These are phyloP conservation scores for Fusarium xyrophilum DNA, from an alignment of 2,329 filamentous ascomycete genomes.

Conservation along the genomic window DNA sequence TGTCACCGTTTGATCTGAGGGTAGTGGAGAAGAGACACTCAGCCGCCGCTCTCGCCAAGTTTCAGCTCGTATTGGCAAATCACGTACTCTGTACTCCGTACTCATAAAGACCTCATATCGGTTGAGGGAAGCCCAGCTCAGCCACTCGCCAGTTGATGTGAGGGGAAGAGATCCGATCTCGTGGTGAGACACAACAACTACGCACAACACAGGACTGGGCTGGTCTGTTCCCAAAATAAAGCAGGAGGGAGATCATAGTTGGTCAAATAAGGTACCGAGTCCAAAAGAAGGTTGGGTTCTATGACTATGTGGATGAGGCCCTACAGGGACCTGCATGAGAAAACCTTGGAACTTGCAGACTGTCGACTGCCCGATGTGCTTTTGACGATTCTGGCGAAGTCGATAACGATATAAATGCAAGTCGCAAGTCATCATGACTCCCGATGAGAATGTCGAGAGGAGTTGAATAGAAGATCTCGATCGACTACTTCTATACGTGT, in stretches of 20 bases:
- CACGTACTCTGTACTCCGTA: neutral
- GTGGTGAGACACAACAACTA: slow-evolving; percentile 20
- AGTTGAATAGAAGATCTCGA: neutral
- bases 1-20: slow-evolving; percentile 2
- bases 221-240: slow-evolving; percentile 11
- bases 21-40: slow-evolving; percentile 4
- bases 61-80: slow-evolving; percentile 3
- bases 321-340: slow-evolving; percentile 6
- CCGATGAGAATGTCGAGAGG: neutral
- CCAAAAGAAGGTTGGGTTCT: neutral
- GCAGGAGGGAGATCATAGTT: neutral
- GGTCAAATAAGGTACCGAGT: neutral
- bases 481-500: neutral
- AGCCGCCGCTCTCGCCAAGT: neutral
- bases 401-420: neutral
- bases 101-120: slow-evolving; percentile 8
- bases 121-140: slow-evolving; percentile 9
- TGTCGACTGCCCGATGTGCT: neutral
- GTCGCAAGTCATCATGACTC: neutral
- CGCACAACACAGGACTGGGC: neutral
- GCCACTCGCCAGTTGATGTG: slow-evolving; percentile 13
- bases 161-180: slow-evolving; percentile 4
- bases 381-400: neutral
- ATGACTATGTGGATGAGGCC: slow-evolving; percentile 11
- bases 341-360: slow-evolving; percentile 10